Evolutionary conservation across 306 rosid genomes (phyloP).

Genomic region (Fagus sylvatica): DNA sequence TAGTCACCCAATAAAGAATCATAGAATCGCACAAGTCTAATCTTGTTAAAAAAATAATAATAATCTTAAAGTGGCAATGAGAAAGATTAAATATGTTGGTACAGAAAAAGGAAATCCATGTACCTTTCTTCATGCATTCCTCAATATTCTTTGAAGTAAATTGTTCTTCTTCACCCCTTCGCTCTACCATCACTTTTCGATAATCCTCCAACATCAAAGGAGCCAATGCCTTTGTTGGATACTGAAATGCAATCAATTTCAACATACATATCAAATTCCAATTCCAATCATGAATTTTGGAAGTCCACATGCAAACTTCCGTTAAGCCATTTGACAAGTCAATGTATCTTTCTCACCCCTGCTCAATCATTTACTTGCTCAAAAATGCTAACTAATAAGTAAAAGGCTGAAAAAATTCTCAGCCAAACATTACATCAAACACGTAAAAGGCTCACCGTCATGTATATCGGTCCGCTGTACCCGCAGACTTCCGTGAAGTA

Average conservation of each 20-base stretch:
- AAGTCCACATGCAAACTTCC: neutral
- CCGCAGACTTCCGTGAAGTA: constrained; percentile 95
- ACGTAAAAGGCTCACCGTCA: constrained; percentile 65
- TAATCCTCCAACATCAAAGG: constrained; percentile 91
- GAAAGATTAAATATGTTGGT: neutral
- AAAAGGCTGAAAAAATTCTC: too few species aligned
- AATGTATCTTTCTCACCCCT: neutral
- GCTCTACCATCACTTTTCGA: constrained; percentile 85
- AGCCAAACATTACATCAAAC: constrained; percentile 42
- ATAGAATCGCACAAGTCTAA: neutral
- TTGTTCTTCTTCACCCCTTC: constrained; percentile 87
- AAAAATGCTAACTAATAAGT: neutral
- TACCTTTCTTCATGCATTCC: constrained; percentile 89
- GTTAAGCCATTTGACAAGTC: neutral
- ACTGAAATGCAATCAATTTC: constrained; percentile 46
- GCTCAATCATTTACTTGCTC: neutral
- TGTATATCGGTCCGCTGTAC: constrained; percentile 77
- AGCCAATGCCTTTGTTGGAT: constrained; percentile 91
- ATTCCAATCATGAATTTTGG: neutral
- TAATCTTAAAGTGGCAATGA: neutral
- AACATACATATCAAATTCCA: constrained; percentile 11
- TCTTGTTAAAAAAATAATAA: neutral
- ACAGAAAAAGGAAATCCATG: constrained; percentile 2
- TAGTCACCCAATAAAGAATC: neutral
- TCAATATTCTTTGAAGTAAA: constrained; percentile 67